Evolutionary conservation across 2,329 filamentous ascomycete species (phyloP).

Genomic region (Colletotrichum theobromicola): DNA sequence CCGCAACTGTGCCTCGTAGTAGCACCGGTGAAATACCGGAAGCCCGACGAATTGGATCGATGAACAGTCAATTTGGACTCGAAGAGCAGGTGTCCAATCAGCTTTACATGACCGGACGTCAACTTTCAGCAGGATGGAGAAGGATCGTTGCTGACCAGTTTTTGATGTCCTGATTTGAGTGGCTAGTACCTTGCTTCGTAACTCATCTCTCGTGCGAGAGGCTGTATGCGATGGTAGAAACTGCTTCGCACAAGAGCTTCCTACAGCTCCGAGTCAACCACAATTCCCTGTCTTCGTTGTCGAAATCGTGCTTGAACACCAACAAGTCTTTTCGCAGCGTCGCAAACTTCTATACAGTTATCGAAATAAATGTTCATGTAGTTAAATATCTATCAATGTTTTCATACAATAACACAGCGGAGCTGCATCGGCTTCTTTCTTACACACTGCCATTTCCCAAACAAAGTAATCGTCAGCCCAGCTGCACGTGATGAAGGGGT

Average conservation of each 20-base stretch:
- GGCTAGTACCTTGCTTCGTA: background rate
- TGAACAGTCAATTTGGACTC: fast-evolving
- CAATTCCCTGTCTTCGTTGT: background rate
- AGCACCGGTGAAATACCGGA: background rate
- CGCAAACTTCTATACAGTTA: background rate
- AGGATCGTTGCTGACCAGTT: background rate
- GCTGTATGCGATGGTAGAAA: background rate
- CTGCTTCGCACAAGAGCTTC: background rate
- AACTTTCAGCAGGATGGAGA: background rate
- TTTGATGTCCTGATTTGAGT: background rate
- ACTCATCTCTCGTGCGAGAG: no score
- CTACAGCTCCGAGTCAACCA: background rate
- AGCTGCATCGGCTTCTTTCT: background rate
- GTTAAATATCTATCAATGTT: background rate
- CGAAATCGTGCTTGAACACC: no score
- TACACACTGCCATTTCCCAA: background rate
- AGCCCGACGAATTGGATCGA: background rate
- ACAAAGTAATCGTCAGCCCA: background rate
- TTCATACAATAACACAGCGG: background rate
- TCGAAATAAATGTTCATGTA: background rate
- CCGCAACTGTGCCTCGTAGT: background rate
- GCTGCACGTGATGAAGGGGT: no score
- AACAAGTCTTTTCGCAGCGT: background rate
- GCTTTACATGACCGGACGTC: background rate
- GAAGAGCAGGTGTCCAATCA: background rate